A percentile compares a stretch with the other conserved stretches of the same genome.
phyloP scores from a whole-genome alignment of 2,329 filamentous ascomycete genomes.

The Pyricularia pennisetigena region DNA sequence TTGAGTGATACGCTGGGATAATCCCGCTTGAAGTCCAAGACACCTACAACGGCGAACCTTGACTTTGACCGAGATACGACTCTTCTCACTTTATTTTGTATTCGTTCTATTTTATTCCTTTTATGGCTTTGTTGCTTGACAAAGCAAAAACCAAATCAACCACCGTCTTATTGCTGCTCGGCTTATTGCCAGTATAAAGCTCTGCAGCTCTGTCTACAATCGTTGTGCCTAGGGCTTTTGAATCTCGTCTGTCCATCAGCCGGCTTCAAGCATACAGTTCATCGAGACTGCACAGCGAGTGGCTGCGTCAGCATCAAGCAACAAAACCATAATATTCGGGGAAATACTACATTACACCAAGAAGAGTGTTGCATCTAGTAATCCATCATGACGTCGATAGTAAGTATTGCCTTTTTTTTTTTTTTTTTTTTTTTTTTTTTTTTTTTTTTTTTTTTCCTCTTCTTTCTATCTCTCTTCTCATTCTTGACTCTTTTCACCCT shows the following conservation, averaged over 20 bases:
- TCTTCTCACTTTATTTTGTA: background rate
- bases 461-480: too few relatives aligned
- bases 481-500: background rate
- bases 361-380: background rate
- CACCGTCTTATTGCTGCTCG: background rate
- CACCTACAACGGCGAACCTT: background rate
- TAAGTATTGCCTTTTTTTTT: slow-evolving; percentile 13
- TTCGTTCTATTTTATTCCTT: background rate
- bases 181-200: background rate
- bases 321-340: background rate
- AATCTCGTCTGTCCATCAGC: background rate
- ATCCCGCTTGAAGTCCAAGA: background rate
- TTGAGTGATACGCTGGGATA: background rate
- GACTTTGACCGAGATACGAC: background rate
- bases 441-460: slow-evolving; percentile 6
- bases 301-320: background rate
- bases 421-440: background rate
- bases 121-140: background rate
- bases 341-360: background rate
- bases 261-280: background rate
- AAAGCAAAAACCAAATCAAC: background rate
- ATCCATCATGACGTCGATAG: slow-evolving; percentile 22
- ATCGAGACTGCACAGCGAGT: background rate
- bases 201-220: background rate
- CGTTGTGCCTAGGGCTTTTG: background rate